A percentile compares a stretch with the other conserved stretches of the same genome.
phyloP scores from a whole-genome alignment of 202 grass and related monocot genomes.

The Carex arenaria region DNA sequence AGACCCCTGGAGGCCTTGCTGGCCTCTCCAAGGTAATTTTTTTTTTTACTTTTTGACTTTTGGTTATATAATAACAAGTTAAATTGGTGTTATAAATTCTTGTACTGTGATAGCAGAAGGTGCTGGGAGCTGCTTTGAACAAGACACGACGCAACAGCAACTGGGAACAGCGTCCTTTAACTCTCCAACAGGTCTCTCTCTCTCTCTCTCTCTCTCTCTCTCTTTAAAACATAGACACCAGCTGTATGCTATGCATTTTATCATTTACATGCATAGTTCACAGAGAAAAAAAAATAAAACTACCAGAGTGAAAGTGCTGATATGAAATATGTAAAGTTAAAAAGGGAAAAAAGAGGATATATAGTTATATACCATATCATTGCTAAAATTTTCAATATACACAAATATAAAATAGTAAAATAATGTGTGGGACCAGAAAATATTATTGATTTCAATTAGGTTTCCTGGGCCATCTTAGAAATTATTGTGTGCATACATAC shows the following conservation, averaged over 20 bases:
- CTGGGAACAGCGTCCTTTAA: constrained; percentile 84
- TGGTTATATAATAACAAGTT: constrained; percentile 12
- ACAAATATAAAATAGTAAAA: neutral
- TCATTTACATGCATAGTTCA: neutral
- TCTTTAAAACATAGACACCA: neutral
- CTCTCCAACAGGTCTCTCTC: constrained; percentile 66
- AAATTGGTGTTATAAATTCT: neutral
- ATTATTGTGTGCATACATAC: neutral
- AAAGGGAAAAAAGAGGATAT: no score
- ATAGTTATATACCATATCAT: neutral
- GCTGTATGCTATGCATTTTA: neutral
- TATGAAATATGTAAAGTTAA: neutral
- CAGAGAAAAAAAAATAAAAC: neutral
- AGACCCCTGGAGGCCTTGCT: constrained; percentile 68
- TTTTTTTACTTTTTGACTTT: neutral
- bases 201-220: neutral
- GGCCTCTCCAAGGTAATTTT: constrained; percentile 71
- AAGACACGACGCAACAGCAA: constrained; percentile 78
- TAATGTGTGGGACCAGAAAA: neutral
- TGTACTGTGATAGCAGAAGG: constrained; percentile 39
- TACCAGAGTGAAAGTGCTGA: neutral
- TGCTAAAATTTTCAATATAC: neutral
- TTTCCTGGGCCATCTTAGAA: neutral
- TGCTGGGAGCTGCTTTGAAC: constrained; percentile 87
- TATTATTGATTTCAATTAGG: neutral